Conservation (phyloP, 805 yeast genomes). For the Saccharomycopsis sp. region DNA sequence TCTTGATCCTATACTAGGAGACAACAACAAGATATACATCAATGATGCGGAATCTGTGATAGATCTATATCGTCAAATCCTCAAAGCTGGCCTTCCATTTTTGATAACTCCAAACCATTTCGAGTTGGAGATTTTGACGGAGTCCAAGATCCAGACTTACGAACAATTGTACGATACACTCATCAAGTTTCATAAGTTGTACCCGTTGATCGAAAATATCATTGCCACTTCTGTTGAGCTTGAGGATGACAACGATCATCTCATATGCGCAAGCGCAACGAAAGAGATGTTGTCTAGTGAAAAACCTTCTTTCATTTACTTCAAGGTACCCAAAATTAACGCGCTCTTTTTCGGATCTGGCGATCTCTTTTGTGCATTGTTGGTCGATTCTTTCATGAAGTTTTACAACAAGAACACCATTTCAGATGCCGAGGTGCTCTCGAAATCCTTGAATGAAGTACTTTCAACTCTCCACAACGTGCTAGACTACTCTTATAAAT, state of each 20-base stretch:
- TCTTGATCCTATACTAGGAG: slow-evolving; percentile 77
- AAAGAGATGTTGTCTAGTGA: too few species aligned
- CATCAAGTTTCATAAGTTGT: slow-evolving; percentile 37
- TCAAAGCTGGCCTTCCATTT: slow-evolving; percentile 44
- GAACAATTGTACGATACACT: slow-evolving; percentile 40
- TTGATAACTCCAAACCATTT: slow-evolving; percentile 86
- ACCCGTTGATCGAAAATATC: slow-evolving; percentile 47
- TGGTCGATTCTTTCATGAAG: slow-evolving; percentile 38
- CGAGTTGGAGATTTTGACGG: slow-evolving; percentile 69
- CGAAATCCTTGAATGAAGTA: slow-evolving; percentile 32
- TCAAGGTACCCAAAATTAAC: slow-evolving; percentile 39
- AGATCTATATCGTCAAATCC: slow-evolving; percentile 45
- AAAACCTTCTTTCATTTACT: slow-evolving; percentile 27
- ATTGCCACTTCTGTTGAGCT: slow-evolving; percentile 53
- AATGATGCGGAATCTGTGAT: slow-evolving; percentile 46
- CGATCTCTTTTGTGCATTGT: slow-evolving; percentile 56
- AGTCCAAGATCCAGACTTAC: slow-evolving; percentile 31
- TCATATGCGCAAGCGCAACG: too few species aligned
- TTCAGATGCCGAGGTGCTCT: slow-evolving; percentile 26
- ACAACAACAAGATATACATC: slow-evolving; percentile 62
- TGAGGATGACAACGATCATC: slow-evolving; percentile 21
- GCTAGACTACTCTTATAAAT: slow-evolving; percentile 31
- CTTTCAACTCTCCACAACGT: slow-evolving; percentile 35
- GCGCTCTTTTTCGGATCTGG: slow-evolving; percentile 71
- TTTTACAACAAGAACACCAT: slow-evolving; percentile 16